phyloP scores from a whole-genome alignment of 2,329 filamentous ascomycete species.

The Diplodia seriata region DNA sequence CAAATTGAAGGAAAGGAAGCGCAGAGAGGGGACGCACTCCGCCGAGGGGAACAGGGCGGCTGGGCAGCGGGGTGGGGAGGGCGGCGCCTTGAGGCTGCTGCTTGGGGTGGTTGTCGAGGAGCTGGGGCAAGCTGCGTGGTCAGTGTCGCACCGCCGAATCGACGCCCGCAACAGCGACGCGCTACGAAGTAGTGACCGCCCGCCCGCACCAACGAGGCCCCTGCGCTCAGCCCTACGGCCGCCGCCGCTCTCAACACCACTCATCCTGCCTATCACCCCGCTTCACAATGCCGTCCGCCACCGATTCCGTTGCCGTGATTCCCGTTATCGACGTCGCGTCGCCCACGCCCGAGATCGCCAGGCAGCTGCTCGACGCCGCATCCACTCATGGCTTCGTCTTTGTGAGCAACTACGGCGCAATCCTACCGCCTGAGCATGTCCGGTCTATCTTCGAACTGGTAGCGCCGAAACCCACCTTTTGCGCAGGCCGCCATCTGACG shows the following conservation, averaged over 20 bases:
- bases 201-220: background rate
- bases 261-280: background rate
- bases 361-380: constrained; percentile 78
- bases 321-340: constrained; percentile 83
- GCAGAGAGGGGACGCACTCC: constrained; percentile 28
- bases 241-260: constrained; percentile 20
- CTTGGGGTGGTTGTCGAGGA: constrained; percentile 10
- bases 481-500: background rate
- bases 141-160: constrained; percentile 12
- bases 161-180: constrained; percentile 2
- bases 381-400: constrained; percentile 88
- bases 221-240: constrained; percentile 28
- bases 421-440: constrained; percentile 70
- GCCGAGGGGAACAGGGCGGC: constrained; percentile 8
- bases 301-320: constrained; percentile 54
- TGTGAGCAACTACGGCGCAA: constrained; percentile 72
- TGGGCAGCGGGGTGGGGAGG: constrained; percentile 20
- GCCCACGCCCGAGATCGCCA: constrained; percentile 65
- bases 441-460: constrained; percentile 77
- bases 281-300: background rate
- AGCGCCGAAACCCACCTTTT: constrained; percentile 37
- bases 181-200: constrained; percentile 1
- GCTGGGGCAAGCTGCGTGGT: constrained; percentile 27
- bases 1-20: constrained; percentile 5
- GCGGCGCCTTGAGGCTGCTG: constrained; percentile 9